Evolutionary conservation across 2,329 filamentous ascomycete genomes (phyloP), one percentile per base, ranked within the genome.

Genomic region (Dendrostoma leiphaemia): DNA sequence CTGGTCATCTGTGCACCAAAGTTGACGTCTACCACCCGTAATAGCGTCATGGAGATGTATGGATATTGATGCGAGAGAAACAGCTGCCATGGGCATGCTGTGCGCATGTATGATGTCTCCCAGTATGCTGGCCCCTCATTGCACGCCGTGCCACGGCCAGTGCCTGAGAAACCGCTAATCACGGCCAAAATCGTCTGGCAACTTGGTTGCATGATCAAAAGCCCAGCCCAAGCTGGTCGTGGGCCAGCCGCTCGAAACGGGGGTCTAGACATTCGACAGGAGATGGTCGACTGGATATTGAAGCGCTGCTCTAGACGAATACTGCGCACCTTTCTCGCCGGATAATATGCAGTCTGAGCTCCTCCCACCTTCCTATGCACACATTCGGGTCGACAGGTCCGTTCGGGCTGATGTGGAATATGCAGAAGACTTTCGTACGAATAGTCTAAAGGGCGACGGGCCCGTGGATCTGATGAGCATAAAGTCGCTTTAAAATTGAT

Each of bases 51-150:
- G 7, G 9, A 7, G 43, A 12, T 19, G 17, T 13, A 12, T 3
- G 19, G 12, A 19, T 9, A 10, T 21, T 46, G 26, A 47, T 32
- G 21, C 10, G 13, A 9, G 6, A 15, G 1, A 21, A 2, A 3
- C 19, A 51, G 52, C 29, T 28, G 47, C 23, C 2, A 49, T 54
- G n/a, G 24, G 52, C 2, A 54, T 54, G 6, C 23, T 46, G 3
- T 54, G 52, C 17, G n/a, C n/a, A n/a, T n/a, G n/a, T n/a, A n/a
- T 26, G 47, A 9, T 54, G 52, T 17, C 47, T 54, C 6, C 52
- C 52, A 34, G 47, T 51, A 13, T 47, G 40, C 40, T 54, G 52
- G 52, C 40, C 52, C 10, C 26, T 54, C 10, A 24, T 44, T 24
- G 28, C 17, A 12, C 37, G 37, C 15, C 15, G 37, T 19, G 37